Conservation (phyloP, 192 early-diverging fungal genomes). For the Backusella tuberculispora region DNA sequence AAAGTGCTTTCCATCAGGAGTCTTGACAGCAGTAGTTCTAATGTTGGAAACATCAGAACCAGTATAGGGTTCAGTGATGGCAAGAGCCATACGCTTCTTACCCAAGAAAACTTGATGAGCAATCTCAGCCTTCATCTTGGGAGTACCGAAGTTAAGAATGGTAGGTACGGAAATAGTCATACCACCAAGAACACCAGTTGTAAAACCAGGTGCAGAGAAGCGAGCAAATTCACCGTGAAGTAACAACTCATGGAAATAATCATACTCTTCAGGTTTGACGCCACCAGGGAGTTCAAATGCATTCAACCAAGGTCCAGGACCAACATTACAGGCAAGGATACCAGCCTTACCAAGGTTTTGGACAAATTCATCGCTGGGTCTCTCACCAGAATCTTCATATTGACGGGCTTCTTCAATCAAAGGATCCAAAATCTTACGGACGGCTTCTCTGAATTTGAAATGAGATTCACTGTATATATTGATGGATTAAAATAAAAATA, state of each 20-base stretch:
- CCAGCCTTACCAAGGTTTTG: slow-evolving; percentile 70
- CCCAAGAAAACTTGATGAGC: slow-evolving; percentile 69
- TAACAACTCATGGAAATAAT: slow-evolving; percentile 75
- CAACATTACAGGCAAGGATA: slow-evolving; percentile 67
- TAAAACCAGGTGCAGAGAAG: slow-evolving; percentile 70
- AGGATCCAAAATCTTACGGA: slow-evolving; percentile 74
- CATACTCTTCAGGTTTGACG: slow-evolving; percentile 62
- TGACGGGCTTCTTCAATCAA: slow-evolving; percentile 69
- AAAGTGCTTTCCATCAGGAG: slow-evolving; percentile 71
- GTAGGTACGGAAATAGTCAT: slow-evolving; percentile 78
- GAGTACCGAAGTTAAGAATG: slow-evolving; percentile 71
- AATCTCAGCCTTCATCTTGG: slow-evolving; percentile 61
- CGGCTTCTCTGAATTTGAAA: slow-evolving; percentile 56
- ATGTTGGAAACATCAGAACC: slow-evolving; percentile 81
- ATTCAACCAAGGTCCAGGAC: slow-evolving; percentile 47
- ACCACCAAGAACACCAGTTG: slow-evolving; percentile 72
- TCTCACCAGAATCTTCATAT: slow-evolving; percentile 77
- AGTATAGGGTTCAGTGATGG: slow-evolving; percentile 79
- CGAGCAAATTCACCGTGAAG: slow-evolving; percentile 73
- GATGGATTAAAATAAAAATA: no score
- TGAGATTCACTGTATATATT: slow-evolving; percentile 77
- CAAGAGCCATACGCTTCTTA: slow-evolving; percentile 78
- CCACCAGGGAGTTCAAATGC: slow-evolving; percentile 49
- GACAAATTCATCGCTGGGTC: slow-evolving; percentile 68
- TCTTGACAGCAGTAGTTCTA: slow-evolving; percentile 61